Evolutionary conservation across 2,329 filamentous ascomycete species (phyloP).

Genomic region (Monosporascus ibericus): DNA sequence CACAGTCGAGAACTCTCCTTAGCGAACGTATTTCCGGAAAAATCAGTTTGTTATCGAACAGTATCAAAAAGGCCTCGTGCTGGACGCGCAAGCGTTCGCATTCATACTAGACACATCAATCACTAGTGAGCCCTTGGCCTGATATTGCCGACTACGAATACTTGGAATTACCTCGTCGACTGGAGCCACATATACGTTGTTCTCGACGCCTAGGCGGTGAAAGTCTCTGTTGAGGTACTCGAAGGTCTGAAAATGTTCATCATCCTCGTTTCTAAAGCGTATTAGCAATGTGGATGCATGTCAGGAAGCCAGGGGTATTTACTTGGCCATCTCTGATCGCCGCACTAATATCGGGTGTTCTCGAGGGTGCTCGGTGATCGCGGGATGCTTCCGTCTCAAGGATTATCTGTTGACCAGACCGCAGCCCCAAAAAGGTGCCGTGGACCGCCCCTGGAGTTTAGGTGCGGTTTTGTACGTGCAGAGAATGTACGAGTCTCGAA

Average conservation of each 20-base stretch:
- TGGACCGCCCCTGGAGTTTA: background rate
- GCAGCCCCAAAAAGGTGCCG: too few species aligned
- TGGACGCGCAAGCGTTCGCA: slow-evolving; percentile 57
- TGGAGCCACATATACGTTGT: slow-evolving; percentile 60
- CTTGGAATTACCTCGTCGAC: slow-evolving; percentile 58
- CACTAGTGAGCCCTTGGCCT: slow-evolving; percentile 5
- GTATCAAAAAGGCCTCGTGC: slow-evolving; percentile 54
- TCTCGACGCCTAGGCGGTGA: slow-evolving; percentile 60
- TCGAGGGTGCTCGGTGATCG: background rate
- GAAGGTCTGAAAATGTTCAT: slow-evolving; percentile 54
- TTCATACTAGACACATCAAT: slow-evolving; percentile 50
- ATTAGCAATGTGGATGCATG: slow-evolving; percentile 14
- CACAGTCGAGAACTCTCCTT: slow-evolving; percentile 62
- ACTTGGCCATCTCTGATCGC: slow-evolving; percentile 20
- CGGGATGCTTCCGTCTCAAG: background rate
- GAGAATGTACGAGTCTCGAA: background rate
- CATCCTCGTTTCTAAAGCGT: slow-evolving; percentile 32
- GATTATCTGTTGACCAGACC: background rate
- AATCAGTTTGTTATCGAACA: slow-evolving; percentile 63
- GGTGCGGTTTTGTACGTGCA: background rate
- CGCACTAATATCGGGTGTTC: background rate
- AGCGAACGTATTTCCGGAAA: slow-evolving; percentile 60
- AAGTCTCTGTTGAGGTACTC: slow-evolving; percentile 57
- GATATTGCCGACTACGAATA: slow-evolving; percentile 7
- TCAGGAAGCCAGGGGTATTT: slow-evolving; percentile 10